Conservation (phyloP, 1,139 yeast species). For the Trichomonascaceae sp. region DNA sequence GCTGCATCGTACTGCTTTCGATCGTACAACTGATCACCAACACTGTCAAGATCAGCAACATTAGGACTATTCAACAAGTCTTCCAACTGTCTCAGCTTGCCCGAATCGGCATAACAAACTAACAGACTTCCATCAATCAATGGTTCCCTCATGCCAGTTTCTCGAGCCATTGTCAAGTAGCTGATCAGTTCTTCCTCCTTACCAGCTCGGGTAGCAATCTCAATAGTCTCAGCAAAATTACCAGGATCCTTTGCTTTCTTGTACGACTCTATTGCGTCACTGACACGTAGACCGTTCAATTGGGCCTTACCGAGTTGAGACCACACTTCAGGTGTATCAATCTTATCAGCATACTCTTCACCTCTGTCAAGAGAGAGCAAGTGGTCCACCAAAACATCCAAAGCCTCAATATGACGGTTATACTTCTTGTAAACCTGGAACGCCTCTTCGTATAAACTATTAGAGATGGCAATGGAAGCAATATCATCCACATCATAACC, state of each 20-base stretch:
- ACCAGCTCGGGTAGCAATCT: slow-evolving; percentile 92
- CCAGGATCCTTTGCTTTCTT: slow-evolving; percentile 88
- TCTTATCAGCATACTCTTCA: slow-evolving; percentile 84
- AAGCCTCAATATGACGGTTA: slow-evolving; percentile 70
- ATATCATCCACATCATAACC: slow-evolving; percentile 91
- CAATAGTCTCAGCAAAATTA: slow-evolving; percentile 87
- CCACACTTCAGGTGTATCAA: slow-evolving; percentile 85
- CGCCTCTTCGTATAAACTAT: slow-evolving; percentile 88
- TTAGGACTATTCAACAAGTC: slow-evolving; percentile 78
- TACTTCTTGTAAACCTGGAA: slow-evolving; percentile 86
- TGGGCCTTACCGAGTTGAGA: slow-evolving; percentile 95
- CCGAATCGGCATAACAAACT: slow-evolving; percentile 77
- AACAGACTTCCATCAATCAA: slow-evolving; percentile 87
- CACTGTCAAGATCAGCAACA: slow-evolving; percentile 85
- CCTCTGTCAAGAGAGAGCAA: slow-evolving; percentile 93
- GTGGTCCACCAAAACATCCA: slow-evolving; percentile 88
- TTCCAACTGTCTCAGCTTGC: slow-evolving; percentile 73
- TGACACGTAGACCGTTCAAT: slow-evolving; percentile 84
- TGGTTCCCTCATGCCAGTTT: slow-evolving; percentile 76
- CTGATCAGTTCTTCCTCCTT: slow-evolving; percentile 89
- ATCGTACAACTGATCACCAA: slow-evolving; percentile 87
- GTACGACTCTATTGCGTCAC: slow-evolving; percentile 79
- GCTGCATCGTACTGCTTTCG: slow-evolving; percentile 88
- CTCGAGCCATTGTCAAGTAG: slow-evolving; percentile 90
- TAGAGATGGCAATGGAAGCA: slow-evolving; percentile 86